Percentiles rank a stretch among this genome's conserved stretches.
These are phyloP conservation scores for Nevesoporus exiguus DNA, from an alignment of 768 basidiomycete genomes.

Conservation along the genomic window DNA sequence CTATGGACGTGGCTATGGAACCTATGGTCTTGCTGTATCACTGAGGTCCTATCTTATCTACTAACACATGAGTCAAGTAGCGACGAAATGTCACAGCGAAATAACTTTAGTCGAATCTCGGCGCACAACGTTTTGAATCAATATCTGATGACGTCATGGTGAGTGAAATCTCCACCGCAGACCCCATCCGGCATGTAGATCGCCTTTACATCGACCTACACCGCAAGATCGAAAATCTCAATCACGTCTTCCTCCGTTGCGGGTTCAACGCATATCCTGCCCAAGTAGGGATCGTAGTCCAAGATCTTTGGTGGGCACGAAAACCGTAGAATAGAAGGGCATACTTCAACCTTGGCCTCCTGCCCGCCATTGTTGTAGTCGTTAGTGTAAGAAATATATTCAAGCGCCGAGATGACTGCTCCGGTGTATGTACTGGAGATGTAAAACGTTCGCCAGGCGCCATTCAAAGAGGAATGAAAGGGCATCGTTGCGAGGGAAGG, in stretches of 20 bases:
- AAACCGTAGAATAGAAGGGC: conserved; percentile 2
- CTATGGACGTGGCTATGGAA: too few relatives aligned
- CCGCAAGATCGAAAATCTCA: conserved; percentile 17
- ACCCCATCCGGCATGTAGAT: too few relatives aligned
- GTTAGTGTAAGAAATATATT: conserved; percentile 10
- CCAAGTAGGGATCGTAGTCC: conserved; percentile 23
- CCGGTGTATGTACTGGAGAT: too few relatives aligned
- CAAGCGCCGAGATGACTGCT: conserved; percentile 2
- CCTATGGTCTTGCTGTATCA: too few relatives aligned
- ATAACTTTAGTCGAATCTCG: too few relatives aligned
- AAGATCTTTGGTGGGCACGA: not conserved
- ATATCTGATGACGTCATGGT: too few relatives aligned
- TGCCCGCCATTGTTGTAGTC: not conserved
- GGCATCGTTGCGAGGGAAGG: not conserved
- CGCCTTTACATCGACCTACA: not conserved
- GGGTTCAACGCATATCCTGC: conserved; percentile 14
- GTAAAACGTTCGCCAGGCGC: conserved; percentile 11
- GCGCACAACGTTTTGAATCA: too few relatives aligned
- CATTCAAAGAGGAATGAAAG: conserved; percentile 12
- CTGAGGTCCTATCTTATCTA: too few relatives aligned
- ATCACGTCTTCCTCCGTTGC: not conserved
- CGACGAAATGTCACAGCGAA: too few relatives aligned
- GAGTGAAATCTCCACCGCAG: too few relatives aligned
- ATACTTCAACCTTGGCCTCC: not conserved
- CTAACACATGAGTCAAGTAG: too few relatives aligned